phyloP scores from a whole-genome alignment of 1,284 basidiomycete species.

The Puccinia sorghi region DNA sequence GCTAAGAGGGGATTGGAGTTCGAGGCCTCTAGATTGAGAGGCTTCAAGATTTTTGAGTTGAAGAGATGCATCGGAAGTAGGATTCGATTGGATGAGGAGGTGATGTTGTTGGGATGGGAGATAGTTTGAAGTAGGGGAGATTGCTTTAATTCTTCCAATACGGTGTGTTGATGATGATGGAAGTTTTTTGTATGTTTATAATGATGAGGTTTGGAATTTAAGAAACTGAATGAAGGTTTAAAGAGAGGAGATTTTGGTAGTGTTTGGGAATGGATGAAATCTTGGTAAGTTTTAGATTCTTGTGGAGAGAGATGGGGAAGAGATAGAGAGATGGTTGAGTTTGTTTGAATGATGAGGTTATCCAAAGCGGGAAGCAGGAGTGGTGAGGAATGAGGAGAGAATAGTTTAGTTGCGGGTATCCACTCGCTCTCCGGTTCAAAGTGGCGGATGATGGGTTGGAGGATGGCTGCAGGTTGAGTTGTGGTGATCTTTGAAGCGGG shows the following conservation, averaged over 20 bases:
- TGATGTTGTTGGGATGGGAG: not conserved
- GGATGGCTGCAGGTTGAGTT: no score
- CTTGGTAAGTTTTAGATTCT: not conserved
- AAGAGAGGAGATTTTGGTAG: no score
- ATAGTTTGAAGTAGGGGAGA: not conserved
- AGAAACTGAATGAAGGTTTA: no score
- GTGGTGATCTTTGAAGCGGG: no score
- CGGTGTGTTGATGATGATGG: no score
- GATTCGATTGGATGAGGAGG: not conserved
- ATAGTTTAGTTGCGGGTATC: conserved; percentile 13
- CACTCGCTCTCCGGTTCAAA: conserved; percentile 2
- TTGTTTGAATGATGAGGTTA: conserved; percentile 1
- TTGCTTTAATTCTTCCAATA: conserved; percentile 10
- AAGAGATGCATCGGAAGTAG: conserved; percentile 9
- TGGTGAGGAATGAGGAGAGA: not conserved
- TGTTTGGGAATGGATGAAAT: not conserved
- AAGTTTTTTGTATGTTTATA: no score
- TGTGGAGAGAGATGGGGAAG: not conserved
- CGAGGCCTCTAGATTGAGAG: not conserved
- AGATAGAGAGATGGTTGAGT: not conserved
- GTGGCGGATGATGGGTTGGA: no score
- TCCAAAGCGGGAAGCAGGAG: conserved; percentile 23
- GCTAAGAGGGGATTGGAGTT: not conserved
- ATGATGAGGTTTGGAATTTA: no score
- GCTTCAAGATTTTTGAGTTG: conserved; percentile 1